These are phyloP conservation scores for Beauveria bassiana DNA, from an alignment of 2,329 filamentous ascomycete genomes.

Conservation along the genomic window DNA sequence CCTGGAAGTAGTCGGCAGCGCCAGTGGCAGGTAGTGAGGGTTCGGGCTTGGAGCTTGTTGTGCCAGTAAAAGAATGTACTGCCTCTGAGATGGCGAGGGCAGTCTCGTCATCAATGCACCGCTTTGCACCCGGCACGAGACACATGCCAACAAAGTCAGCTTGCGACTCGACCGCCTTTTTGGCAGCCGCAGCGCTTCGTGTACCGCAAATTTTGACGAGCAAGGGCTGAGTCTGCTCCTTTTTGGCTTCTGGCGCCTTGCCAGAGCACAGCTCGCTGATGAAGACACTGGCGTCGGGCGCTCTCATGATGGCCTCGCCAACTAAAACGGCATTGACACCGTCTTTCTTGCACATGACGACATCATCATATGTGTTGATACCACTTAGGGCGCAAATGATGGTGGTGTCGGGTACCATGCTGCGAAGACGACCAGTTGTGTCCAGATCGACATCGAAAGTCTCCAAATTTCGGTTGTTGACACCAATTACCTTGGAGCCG, in stretches of 20 bases:
- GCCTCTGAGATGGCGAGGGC: constrained; percentile 73
- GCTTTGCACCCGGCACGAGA: constrained; percentile 71
- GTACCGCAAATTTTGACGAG: constrained; percentile 96
- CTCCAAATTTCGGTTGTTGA: constrained; percentile 95
- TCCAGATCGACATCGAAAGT: constrained; percentile 95
- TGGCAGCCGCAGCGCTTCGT: constrained; percentile 70
- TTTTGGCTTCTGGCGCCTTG: constrained; percentile 27
- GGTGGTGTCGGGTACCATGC: constrained; percentile 75
- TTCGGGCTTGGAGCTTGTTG: constrained; percentile 25
- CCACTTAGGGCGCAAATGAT: constrained; percentile 92
- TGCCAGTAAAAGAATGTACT: constrained; percentile 60
- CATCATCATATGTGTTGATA: constrained; percentile 82
- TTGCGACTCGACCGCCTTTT: constrained; percentile 72
- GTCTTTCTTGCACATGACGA: constrained; percentile 77
- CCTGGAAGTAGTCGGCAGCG: constrained; percentile 65
- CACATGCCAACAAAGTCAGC: constrained; percentile 94
- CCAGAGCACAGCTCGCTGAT: constrained; percentile 75
- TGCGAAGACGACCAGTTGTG: constrained; percentile 82
- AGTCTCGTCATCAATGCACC: constrained; percentile 70
- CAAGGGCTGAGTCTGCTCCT: constrained; percentile 36
- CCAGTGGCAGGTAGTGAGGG: constrained; percentile 20
- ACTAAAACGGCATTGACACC: constrained; percentile 91
- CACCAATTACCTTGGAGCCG: constrained; percentile 85
- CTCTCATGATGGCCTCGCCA: constrained; percentile 92
- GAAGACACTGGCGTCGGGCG: constrained; percentile 72